Evolutionary conservation across 164 flowering plant genomes (phyloP).

Genomic region (Houttuynia cordata): DNA sequence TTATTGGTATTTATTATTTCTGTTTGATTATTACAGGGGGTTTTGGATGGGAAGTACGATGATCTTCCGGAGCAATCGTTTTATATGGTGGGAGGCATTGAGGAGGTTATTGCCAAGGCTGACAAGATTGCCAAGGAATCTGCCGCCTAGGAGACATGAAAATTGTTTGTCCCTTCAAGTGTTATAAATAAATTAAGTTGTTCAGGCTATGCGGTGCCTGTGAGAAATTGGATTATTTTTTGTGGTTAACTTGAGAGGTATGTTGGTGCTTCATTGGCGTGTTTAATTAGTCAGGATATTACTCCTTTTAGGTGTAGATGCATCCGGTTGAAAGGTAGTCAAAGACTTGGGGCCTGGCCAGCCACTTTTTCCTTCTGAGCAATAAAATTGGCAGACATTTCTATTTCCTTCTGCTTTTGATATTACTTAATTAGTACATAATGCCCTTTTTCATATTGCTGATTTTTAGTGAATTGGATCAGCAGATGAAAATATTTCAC

Average conservation of each 20-base stretch:
- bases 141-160: not conserved
- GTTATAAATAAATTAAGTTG: not conserved
- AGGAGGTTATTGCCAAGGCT: constrained; percentile 93
- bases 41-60: constrained; percentile 92
- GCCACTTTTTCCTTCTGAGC: not conserved
- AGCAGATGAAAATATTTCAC: too few relatives aligned
- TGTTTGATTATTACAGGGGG: constrained; percentile 41
- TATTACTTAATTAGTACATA: too few relatives aligned
- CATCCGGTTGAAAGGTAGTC: not conserved
- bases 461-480: too few relatives aligned
- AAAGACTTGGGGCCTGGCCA: not conserved
- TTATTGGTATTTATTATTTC: not conserved
- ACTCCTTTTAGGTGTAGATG: not conserved
- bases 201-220: not conserved
- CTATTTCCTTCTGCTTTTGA: too few relatives aligned
- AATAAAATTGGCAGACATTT: not conserved
- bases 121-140: constrained; percentile 88
- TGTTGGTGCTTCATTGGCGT: not conserved
- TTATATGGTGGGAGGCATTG: constrained; percentile 99
- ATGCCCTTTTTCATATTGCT: too few relatives aligned
- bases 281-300: not conserved
- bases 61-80: constrained; percentile 92
- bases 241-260: not conserved
- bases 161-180: not conserved
- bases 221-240: not conserved